phyloP scores from a whole-genome alignment of 2,329 filamentous ascomycete genomes.

The Pleurostoma richardsiae region DNA sequence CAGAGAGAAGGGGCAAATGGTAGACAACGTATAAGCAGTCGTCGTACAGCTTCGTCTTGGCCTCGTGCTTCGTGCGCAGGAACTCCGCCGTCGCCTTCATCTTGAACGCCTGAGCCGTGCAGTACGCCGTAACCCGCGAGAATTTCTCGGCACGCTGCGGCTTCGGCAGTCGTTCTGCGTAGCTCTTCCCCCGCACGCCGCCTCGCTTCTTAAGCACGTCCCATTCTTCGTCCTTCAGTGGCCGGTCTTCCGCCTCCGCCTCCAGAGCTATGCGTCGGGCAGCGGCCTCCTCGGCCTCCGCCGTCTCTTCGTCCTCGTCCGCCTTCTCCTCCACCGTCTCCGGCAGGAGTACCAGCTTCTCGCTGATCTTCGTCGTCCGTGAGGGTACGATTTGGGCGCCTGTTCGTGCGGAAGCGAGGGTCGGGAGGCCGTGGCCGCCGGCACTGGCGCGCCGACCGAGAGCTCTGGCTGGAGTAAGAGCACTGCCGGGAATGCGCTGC shows the following conservation, averaged over 20 bases:
- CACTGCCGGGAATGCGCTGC: conserved; percentile 21
- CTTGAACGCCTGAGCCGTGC: conserved; percentile 90
- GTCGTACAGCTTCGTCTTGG: conserved; percentile 93
- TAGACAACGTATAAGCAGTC: conserved; percentile 97
- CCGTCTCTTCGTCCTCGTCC: conserved; percentile 37
- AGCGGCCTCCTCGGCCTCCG: conserved; percentile 54
- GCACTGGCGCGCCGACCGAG: conserved; percentile 31
- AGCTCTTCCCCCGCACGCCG: conserved; percentile 72
- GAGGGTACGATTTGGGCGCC: conserved; percentile 65
- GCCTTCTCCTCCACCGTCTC: conserved; percentile 63
- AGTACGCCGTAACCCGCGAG: conserved; percentile 89
- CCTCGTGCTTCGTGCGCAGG: conserved; percentile 78
- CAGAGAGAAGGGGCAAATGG: conserved; percentile 81
- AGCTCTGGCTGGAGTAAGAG: conserved; percentile 31
- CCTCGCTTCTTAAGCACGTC: conserved; percentile 59
- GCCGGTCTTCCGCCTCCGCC: conserved; percentile 54
- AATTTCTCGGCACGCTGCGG: conserved; percentile 81
- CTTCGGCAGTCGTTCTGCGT: conserved; percentile 90
- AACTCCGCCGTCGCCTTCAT: conserved; percentile 85
- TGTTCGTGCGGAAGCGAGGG: conserved; percentile 18
- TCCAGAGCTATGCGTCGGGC: conserved; percentile 34
- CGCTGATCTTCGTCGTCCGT: conserved; percentile 87
- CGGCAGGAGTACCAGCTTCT: conserved; percentile 92
- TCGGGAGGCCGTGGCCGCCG: conserved; percentile 22
- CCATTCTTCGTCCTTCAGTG: conserved; percentile 63